Percentiles rank a stretch among this genome's conserved stretches.
These are phyloP conservation scores for Posidonia australis DNA, from an alignment of 106 monocot genomes.

Conservation along the genomic window DNA sequence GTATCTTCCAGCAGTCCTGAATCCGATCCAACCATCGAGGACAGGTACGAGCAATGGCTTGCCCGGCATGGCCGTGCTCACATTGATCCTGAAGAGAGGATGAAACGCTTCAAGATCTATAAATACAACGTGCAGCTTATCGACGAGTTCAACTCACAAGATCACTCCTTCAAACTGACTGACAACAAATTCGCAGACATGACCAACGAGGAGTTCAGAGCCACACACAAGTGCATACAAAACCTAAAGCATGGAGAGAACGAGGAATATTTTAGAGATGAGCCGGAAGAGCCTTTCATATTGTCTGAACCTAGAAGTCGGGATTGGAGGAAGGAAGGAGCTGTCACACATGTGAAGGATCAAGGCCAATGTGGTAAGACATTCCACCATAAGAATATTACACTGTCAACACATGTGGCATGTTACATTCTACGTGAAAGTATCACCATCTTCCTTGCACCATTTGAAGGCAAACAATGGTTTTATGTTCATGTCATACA, in stretches of 20 bases:
- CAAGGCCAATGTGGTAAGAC: slow-evolving; percentile 22
- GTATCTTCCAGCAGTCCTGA: not conserved
- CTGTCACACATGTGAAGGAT: slow-evolving; percentile 18
- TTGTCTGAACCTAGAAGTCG: not conserved
- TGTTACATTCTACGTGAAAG: too few relatives aligned
- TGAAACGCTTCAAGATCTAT: slow-evolving; percentile 30
- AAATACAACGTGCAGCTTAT: slow-evolving; percentile 23
- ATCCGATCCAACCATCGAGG: slow-evolving; percentile 6
- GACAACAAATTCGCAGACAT: slow-evolving; percentile 36
- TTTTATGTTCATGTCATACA: too few relatives aligned
- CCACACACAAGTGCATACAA: slow-evolving; percentile 6
- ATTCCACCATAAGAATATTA: not conserved
- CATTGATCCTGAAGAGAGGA: slow-evolving; percentile 20
- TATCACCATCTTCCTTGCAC: too few relatives aligned
- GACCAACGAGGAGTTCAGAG: slow-evolving; percentile 30
- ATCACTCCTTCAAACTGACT: slow-evolving; percentile 26
- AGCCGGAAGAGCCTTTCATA: not conserved
- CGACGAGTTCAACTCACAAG: slow-evolving; percentile 22
- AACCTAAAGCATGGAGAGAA: not conserved
- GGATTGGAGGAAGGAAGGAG: slow-evolving; percentile 17
- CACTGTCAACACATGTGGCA: too few relatives aligned
- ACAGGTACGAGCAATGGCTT: slow-evolving; percentile 33
- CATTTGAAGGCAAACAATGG: too few relatives aligned
- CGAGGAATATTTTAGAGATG: not conserved
- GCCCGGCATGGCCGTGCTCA: slow-evolving; percentile 8